phyloP scores from a whole-genome alignment of 495 filamentous ascomycete species.

The Penicillium arizonense region DNA sequence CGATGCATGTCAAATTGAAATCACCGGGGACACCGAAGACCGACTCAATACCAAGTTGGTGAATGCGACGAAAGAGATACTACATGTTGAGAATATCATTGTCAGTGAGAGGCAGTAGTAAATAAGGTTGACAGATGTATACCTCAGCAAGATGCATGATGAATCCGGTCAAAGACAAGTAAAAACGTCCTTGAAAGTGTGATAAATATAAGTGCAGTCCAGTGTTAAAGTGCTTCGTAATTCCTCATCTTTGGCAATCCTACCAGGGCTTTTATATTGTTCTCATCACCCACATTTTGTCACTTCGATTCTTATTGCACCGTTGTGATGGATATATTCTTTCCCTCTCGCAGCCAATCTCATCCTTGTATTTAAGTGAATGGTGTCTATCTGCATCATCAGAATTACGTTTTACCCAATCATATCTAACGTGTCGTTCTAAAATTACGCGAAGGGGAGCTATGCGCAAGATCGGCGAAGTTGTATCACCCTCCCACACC shows the following conservation, averaged over 20 bases:
- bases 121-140: background rate
- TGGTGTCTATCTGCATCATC: too few species aligned
- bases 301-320: too few species aligned
- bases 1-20: slow-evolving; percentile 67
- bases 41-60: slow-evolving; percentile 63
- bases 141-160: slow-evolving; percentile 3
- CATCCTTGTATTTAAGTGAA: too few species aligned
- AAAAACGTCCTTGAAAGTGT: too few species aligned
- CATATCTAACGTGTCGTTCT: background rate
- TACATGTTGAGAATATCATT: background rate
- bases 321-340: too few species aligned
- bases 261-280: background rate
- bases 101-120: background rate
- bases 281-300: background rate
- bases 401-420: too few species aligned
- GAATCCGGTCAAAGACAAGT: background rate
- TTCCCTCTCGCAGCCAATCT: too few species aligned
- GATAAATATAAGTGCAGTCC: too few species aligned
- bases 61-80: slow-evolving; percentile 69
- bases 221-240: too few species aligned
- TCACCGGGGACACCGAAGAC: slow-evolving; percentile 71
- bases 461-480: background rate
- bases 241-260: background rate
- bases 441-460: background rate
- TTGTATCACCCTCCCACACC: background rate